Base-by-base conservation (phyloP, 306 rosid genomes). In the Lotus japonicus region DNA sequence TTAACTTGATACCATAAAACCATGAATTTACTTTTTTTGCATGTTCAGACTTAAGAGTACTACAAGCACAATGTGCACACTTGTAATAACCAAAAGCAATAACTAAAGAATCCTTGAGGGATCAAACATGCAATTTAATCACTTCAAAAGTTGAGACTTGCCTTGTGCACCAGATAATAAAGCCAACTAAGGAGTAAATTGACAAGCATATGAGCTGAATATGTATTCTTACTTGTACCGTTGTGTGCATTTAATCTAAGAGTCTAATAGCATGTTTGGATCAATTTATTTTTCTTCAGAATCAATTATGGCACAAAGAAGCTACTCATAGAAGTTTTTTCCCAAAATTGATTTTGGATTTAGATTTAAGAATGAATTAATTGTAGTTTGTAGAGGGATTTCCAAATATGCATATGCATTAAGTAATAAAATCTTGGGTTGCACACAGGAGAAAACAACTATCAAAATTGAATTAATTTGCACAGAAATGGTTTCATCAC, bases 401-500 rank as follows among this genome's bases (percentile, higher is more conserved):
- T 31, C 7, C 36, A 5, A 5, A 31, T 1, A 31, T 31, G 36
- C 36, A 31, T 1, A 31, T 31, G 36, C 36, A 31, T 64, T 57
- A 58, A 46, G 14, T 56, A 50, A 66, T 9, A 74, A 10, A 54
- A 59, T 13, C 51, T 28, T 7, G 48, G 51, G 58, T 26, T 31
- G 46, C 15, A 64, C 16, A 39, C 15, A 28, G 11, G 68, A 66
- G 50, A 62, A 66, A 58, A 79, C 41, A 70, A 49, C 5, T 28
- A 58, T 10, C 12, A 62, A 15, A 66, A 61, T 17, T 18, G 51
- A 19, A 42, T 44, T 49, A 64, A 11, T 23, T 64, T 18, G 33
- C 15, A 7, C 11, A 54, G 42, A 64, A 53, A 60, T 39, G 19
- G 67, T 11, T 66, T 11, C 19, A 63, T 78, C 64, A 94, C 97